phyloP scores from a whole-genome alignment of 1,284 basidiomycete species.

The Ganoderma boninense region DNA sequence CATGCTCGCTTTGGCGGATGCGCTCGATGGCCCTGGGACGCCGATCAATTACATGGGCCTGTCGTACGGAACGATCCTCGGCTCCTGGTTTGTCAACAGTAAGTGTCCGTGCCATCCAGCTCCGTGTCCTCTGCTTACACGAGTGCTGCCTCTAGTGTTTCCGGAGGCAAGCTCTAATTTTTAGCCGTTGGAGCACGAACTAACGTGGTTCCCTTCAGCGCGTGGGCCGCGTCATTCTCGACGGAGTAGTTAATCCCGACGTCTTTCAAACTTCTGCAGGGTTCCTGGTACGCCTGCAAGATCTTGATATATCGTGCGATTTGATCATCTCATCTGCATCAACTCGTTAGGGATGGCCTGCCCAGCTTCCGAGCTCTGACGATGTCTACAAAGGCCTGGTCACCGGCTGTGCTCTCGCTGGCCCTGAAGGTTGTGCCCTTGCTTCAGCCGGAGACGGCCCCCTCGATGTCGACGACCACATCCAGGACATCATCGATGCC shows the following conservation, averaged over 20 bases:
- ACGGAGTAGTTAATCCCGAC: conserved; percentile 23
- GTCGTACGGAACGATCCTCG: conserved; percentile 28
- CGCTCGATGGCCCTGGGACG: conserved; percentile 24
- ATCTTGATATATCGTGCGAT: not conserved
- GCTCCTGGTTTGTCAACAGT: conserved; percentile 32
- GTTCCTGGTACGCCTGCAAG: not conserved
- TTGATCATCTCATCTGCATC: not conserved
- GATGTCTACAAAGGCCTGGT: conserved; percentile 22
- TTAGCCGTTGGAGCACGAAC: not conserved
- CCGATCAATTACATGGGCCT: conserved; percentile 26
- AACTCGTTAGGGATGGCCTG: conserved; percentile 14
- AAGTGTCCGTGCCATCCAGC: not conserved
- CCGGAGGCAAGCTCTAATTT: conserved; percentile 18
- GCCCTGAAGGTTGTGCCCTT: conserved; percentile 19
- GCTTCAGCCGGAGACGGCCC: conserved; percentile 8
- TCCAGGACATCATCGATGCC: conserved; percentile 14
- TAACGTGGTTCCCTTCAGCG: conserved; percentile 9
- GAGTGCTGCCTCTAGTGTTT: conserved; percentile 14
- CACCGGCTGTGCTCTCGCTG: conserved; percentile 28
- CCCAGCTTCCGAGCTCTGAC: conserved; percentile 14
- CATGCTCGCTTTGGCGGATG: conserved; percentile 28
- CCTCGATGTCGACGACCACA: conserved; percentile 19
- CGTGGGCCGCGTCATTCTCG: conserved; percentile 29
- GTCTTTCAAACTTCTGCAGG: not conserved
- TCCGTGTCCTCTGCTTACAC: not conserved